These are phyloP conservation scores for Arctium minus DNA, from an alignment of 129 eudicot species.

Conservation along the genomic window DNA sequence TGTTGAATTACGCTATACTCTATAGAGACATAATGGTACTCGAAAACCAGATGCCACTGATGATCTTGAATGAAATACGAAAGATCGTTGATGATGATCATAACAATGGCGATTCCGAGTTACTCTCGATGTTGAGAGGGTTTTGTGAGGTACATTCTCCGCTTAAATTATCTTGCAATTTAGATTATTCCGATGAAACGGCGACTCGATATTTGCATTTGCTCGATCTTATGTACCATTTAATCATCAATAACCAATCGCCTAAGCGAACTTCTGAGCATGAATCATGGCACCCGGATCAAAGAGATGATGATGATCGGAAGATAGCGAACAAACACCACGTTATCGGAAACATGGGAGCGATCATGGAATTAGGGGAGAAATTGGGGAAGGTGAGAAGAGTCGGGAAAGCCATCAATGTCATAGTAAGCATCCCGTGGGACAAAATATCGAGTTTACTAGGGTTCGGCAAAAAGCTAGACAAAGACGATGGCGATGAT, in stretches of 20 bases:
- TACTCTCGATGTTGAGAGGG: constrained; percentile 12
- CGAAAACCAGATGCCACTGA: constrained; percentile 45
- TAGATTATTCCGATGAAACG: not conserved
- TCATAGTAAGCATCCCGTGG: constrained; percentile 34
- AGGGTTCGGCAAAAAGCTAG: constrained; percentile 5
- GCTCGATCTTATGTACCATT: constrained; percentile 36
- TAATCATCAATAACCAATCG: constrained; percentile 20
- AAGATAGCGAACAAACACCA: not conserved
- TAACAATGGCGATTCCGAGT: not conserved
- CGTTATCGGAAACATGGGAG: constrained; percentile 8
- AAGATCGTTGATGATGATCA: not conserved
- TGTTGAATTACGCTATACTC: constrained; percentile 7
- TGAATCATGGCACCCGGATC: not conserved
- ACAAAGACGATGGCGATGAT: constrained; percentile 11
- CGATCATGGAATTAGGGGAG: constrained; percentile 27
- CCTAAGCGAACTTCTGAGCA: not conserved
- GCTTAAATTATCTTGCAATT: constrained; percentile 10
- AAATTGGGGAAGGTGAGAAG: constrained; percentile 13
- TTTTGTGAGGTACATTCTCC: constrained; percentile 45
- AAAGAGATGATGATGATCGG: not conserved
- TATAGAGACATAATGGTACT: constrained; percentile 41
- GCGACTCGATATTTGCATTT: constrained; percentile 20
- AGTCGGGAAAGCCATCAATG: constrained; percentile 17
- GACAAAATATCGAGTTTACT: constrained; percentile 22
- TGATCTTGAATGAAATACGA: constrained; percentile 28